phyloP scores from a whole-genome alignment of 306 rosid species.

The Quillaja saponaria region DNA sequence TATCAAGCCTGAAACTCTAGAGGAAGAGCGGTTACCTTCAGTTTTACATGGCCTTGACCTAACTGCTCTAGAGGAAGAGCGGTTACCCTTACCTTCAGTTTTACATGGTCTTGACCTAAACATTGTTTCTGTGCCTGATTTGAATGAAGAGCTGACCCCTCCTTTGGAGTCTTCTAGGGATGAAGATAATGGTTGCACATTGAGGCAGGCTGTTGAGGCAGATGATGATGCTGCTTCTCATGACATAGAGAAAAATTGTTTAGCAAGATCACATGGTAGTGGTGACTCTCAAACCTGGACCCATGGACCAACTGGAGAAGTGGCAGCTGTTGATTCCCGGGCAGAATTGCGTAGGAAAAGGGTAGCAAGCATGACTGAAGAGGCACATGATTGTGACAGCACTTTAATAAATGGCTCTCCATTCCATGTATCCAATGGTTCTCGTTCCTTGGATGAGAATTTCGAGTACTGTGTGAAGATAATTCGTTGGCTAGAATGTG shows the following conservation, averaged over 20 bases:
- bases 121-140: conserved; percentile 85
- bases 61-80: conserved; percentile 59
- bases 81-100: conserved; percentile 55
- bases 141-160: conserved; percentile 93
- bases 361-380: conserved; percentile 60
- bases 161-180: conserved; percentile 93
- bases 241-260: conserved; percentile 64
- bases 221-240: conserved; percentile 94
- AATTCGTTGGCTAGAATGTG: conserved; percentile 95
- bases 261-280: conserved; percentile 84
- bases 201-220: conserved; percentile 88
- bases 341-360: conserved; percentile 72
- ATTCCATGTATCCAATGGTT: conserved; percentile 48
- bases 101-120: conserved; percentile 86
- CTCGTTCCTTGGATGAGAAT: conserved; percentile 83
- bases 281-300: conserved; percentile 95
- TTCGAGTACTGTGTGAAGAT: conserved; percentile 98
- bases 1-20: conserved; percentile 56
- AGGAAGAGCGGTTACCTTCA: conserved; percentile 58
- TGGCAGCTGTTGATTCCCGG: conserved; percentile 84
- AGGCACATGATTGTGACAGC: conserved; percentile 92
- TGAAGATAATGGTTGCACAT: conserved; percentile 85
- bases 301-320: conserved; percentile 61
- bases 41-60: conserved; percentile 81
- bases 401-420: conserved; percentile 92